These are phyloP conservation scores for Mycena metata DNA, from an alignment of 768 basidiomycete species.

Conservation along the genomic window DNA sequence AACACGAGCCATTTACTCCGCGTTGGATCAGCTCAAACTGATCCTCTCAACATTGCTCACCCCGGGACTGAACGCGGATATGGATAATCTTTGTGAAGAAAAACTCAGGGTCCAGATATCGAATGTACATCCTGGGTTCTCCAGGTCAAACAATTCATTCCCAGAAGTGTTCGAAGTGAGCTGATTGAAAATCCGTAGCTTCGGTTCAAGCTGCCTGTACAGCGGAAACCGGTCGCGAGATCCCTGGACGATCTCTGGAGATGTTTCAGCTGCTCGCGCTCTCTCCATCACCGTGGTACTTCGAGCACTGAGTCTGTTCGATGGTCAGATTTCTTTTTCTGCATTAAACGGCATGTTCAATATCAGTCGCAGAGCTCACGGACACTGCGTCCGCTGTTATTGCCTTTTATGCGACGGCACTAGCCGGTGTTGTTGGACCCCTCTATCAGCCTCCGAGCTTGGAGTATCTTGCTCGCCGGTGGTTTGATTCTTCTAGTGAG, in stretches of 20 bases:
- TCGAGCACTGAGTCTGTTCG: slow-evolving; percentile 78
- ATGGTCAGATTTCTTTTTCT: slow-evolving; percentile 58
- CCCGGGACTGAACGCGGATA: slow-evolving; percentile 75
- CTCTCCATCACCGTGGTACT: slow-evolving; percentile 77
- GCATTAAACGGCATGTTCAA: not conserved
- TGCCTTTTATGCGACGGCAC: slow-evolving; percentile 83
- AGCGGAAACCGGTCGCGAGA: slow-evolving; percentile 52
- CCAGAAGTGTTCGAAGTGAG: not conserved
- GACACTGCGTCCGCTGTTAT: slow-evolving; percentile 80
- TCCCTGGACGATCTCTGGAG: slow-evolving; percentile 81
- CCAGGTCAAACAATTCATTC: slow-evolving; percentile 56
- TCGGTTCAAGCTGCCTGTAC: slow-evolving; percentile 58
- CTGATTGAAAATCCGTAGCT: slow-evolving; percentile 44
- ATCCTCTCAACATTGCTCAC: slow-evolving; percentile 77
- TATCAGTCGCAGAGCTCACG: slow-evolving; percentile 66
- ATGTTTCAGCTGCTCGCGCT: slow-evolving; percentile 78
- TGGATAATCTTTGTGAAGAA: slow-evolving; percentile 76
- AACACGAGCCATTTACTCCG: slow-evolving; percentile 57
- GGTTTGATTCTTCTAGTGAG: slow-evolving; percentile 83
- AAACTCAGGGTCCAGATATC: slow-evolving; percentile 65
- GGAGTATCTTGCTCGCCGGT: slow-evolving; percentile 77
- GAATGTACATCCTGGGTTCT: slow-evolving; percentile 58
- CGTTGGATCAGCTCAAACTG: slow-evolving; percentile 67
- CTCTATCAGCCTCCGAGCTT: slow-evolving; percentile 78
- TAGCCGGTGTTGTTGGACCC: slow-evolving; percentile 72